Evolutionary conservation across 441 rosid genomes (phyloP), one percentile per base, ranked within the genome.

Genomic region (Populus hybrid): DNA sequence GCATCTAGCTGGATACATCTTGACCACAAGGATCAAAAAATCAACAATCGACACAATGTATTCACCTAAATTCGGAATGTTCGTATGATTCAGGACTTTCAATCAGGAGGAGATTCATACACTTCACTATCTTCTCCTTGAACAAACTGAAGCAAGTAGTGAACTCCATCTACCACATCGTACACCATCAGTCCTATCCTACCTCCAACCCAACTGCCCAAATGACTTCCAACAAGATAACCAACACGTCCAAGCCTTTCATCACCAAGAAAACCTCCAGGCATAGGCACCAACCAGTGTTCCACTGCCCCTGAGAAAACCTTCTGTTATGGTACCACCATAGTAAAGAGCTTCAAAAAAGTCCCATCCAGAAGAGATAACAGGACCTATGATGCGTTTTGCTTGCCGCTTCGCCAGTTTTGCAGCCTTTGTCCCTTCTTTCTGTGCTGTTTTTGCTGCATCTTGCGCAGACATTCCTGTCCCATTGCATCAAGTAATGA

Each of bases 121-220:
- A 35, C 64, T 50, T 21, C 72, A 23, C 40, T 34, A 59, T 79
- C 88, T 74, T 76, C 92, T 42, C 72, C 69, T 70, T 80, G 83
- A 77, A 71, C 81, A 76, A 78, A 42, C 53, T 74, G 86, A 78
- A 86, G 68, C 79, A 88, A 78, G 81, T 74, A 86, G 74, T 88
- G 80, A 6, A 87, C 84, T 16, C 97, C 97, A 80, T 82, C 85
- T 26, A 81, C 87, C 74, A 95, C 94, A 81, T 95, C 99, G 28
- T 93, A 93, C 28, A 89, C 88, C 99, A 95, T 95, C 14, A 95
- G 83, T 12, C 97, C 98, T 11, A 95, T 82, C 74, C 99, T 84
- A 72, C 95, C 98, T 0, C 99, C 99, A n/a, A 93, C 76, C 98
- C 98, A 95, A 90, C 95, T 91, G 70, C 98, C 99, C 70, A 95